A percentile compares a stretch with the other conserved stretches of the same genome.
These are phyloP conservation scores for Pterulicium gracile DNA, from an alignment of 1,284 basidiomycete species.

Conservation along the genomic window DNA sequence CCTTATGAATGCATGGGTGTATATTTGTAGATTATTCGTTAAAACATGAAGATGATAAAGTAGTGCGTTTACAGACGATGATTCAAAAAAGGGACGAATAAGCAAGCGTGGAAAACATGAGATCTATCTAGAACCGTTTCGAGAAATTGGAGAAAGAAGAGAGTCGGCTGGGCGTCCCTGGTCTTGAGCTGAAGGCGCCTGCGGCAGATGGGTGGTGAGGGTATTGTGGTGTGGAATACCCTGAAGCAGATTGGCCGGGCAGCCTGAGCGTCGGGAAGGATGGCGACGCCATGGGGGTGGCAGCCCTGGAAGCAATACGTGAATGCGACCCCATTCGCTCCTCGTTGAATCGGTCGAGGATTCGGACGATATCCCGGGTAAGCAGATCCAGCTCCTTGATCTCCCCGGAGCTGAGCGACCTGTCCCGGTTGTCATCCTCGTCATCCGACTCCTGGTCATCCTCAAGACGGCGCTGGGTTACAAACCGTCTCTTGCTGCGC, in stretches of 20 bases:
- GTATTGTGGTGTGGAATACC: constrained; percentile 43
- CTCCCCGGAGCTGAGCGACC: constrained; percentile 52
- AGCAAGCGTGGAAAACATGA: neutral
- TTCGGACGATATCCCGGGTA: constrained; percentile 62
- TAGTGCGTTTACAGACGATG: no score
- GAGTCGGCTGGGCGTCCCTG: constrained; percentile 52
- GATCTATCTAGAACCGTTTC: neutral
- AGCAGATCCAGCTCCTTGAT: constrained; percentile 65
- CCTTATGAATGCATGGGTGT: no score
- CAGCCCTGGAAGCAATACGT: constrained; percentile 49
- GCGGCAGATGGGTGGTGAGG: constrained; percentile 18
- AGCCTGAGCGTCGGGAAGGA: constrained; percentile 22
- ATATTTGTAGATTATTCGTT: no score
- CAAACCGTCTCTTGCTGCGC: constrained; percentile 21
- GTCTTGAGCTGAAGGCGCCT: constrained; percentile 45
- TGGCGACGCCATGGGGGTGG: constrained; percentile 46
- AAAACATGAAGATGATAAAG: no score
- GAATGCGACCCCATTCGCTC: constrained; percentile 49
- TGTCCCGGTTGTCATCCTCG: constrained; percentile 37
- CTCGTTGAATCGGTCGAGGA: constrained; percentile 56
- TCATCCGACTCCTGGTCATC: constrained; percentile 56
- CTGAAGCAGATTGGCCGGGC: constrained; percentile 21
- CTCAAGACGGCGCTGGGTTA: constrained; percentile 30
- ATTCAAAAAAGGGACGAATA: no score
- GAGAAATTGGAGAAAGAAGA: constrained; percentile 10